Evolutionary conservation across 495 filamentous ascomycete species (phyloP).

Genomic region (Podospora fimiseda): DNA sequence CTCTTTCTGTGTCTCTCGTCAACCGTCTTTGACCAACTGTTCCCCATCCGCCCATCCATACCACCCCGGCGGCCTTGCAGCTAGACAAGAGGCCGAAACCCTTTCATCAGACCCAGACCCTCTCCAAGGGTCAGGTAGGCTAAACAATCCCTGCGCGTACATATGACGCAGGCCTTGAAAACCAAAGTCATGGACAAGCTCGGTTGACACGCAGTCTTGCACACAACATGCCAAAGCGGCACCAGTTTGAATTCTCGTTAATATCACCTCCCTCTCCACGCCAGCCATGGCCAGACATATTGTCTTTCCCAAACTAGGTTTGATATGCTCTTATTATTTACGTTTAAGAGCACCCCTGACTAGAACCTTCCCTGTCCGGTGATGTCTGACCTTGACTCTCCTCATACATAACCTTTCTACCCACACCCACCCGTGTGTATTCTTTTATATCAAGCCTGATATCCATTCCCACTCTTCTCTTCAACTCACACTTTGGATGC

Average conservation of each 20-base stretch:
- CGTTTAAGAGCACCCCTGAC: slow-evolving; percentile 2
- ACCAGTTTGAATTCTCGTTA: slow-evolving; percentile 16
- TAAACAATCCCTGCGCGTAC: slow-evolving; percentile 28
- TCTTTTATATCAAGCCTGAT: slow-evolving; percentile 1
- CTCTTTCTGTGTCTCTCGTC: slow-evolving; percentile 5
- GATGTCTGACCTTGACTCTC: neutral
- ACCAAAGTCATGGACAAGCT: slow-evolving; percentile 29
- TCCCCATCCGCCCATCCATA: slow-evolving; percentile 21
- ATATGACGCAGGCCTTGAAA: slow-evolving; percentile 30
- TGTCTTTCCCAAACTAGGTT: slow-evolving; percentile 22
- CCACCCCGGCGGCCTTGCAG: slow-evolving; percentile 22
- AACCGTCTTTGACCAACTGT: neutral
- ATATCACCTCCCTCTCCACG: slow-evolving; percentile 22
- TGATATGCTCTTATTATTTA: slow-evolving; percentile 17
- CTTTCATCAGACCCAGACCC: slow-evolving; percentile 25
- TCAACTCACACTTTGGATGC: slow-evolving; percentile 1
- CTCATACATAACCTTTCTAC: neutral
- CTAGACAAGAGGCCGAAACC: slow-evolving; percentile 24
- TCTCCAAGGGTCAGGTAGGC: slow-evolving; percentile 24
- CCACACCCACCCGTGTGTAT: neutral
- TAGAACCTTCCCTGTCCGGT: slow-evolving; percentile 5
- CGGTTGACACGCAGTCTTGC: slow-evolving; percentile 28
- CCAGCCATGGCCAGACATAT: slow-evolving; percentile 19
- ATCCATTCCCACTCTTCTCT: neutral
- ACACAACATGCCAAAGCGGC: slow-evolving; percentile 31